A percentile compares a stretch with the other conserved stretches of the same genome.
Conservation (phyloP, 2,329 filamentous ascomycete species). For the Ophiostoma populinum region DNA sequence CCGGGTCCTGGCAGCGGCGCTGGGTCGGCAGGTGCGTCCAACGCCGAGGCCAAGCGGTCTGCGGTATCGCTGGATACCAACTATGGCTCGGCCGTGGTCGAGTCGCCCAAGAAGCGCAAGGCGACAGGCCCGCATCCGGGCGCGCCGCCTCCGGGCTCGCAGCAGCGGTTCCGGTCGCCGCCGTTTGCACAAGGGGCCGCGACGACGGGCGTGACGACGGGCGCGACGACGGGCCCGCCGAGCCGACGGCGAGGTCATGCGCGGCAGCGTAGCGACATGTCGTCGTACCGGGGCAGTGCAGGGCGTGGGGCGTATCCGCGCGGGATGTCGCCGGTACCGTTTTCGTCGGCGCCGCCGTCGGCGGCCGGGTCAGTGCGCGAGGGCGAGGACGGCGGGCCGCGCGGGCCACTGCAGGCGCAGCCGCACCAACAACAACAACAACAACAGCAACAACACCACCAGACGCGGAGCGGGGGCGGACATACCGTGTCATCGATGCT, state of each 20-base stretch:
- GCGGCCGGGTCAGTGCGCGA: conserved; percentile 20
- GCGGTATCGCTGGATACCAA: too few species aligned
- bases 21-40: too few species aligned
- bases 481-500: conserved; percentile 28
- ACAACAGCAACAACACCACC: conserved; percentile 10
- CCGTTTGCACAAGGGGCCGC: conserved; percentile 31
- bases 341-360: conserved; percentile 19
- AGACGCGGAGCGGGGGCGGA: conserved; percentile 17
- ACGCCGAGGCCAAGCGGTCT: too few species aligned
- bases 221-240: conserved; percentile 27
- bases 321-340: conserved; percentile 14
- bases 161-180: conserved; percentile 32
- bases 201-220: background rate
- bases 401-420: conserved; percentile 11
- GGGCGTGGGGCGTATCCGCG: conserved; percentile 12
- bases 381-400: conserved; percentile 16
- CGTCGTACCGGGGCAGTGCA: conserved; percentile 22
- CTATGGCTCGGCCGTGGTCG: too few species aligned
- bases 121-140: conserved; percentile 38
- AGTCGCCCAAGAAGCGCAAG: conserved; percentile 77
- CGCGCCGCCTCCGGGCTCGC: conserved; percentile 27
- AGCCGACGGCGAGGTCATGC: conserved; percentile 41
- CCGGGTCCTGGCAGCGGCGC: too few species aligned
- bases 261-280: conserved; percentile 47
- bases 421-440: conserved; percentile 7